These are phyloP conservation scores for Lithospermum erythrorhizon DNA, from an alignment of 257 asterid species.

Conservation along the genomic window DNA sequence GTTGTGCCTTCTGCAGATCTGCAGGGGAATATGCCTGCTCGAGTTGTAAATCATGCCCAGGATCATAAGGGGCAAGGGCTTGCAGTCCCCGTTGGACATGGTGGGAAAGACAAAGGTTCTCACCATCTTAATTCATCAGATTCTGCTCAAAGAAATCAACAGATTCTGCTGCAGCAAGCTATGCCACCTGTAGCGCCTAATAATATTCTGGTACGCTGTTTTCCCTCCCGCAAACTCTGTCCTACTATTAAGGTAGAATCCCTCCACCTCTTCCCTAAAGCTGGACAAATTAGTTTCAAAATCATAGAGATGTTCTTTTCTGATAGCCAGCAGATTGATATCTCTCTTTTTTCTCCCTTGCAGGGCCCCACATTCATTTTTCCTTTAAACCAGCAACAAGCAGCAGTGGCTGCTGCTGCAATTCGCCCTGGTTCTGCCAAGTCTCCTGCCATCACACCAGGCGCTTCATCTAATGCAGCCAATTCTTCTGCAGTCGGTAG, in stretches of 20 bases:
- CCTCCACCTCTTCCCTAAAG: background rate
- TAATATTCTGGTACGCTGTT: conserved; percentile 50
- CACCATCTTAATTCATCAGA: conserved; percentile 39
- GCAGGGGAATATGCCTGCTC: conserved; percentile 31
- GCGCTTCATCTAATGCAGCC: conserved; percentile 22
- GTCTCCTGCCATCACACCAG: conserved; percentile 19
- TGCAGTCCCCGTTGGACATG: conserved; percentile 29
- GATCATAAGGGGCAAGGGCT: conserved; percentile 43
- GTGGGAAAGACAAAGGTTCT: conserved; percentile 49
- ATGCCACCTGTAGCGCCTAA: conserved; percentile 69
- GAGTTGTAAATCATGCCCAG: conserved; percentile 24
- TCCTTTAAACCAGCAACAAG: conserved; percentile 81
- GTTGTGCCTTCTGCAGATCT: conserved; percentile 45
- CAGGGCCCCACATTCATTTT: conserved; percentile 83
- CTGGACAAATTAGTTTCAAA: background rate
- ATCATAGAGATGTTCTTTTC: no score
- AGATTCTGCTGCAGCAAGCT: conserved; percentile 67
- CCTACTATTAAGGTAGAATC: background rate
- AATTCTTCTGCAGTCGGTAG: conserved; percentile 24
- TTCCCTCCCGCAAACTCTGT: background rate
- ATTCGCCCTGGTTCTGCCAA: conserved; percentile 29
- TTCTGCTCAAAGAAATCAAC: conserved; percentile 67
- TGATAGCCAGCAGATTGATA: background rate
- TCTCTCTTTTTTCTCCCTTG: background rate
- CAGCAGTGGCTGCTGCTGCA: conserved; percentile 42